These are phyloP conservation scores for Flaveria ramosissima DNA, from an alignment of 129 eudicot species.

Conservation along the genomic window DNA sequence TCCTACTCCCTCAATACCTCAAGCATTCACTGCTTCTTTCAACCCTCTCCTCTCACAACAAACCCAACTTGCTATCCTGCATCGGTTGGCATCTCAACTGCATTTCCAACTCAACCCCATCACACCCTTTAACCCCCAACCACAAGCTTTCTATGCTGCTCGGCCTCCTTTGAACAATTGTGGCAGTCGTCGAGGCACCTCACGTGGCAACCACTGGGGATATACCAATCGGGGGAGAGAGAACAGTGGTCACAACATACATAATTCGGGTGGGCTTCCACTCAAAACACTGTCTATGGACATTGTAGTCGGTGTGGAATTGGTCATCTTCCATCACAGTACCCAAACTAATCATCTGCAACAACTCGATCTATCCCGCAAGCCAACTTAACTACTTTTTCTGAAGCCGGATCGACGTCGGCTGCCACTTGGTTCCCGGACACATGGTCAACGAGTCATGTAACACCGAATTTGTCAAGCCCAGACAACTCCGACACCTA, in stretches of 20 bases:
- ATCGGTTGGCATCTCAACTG: background rate
- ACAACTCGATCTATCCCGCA: no score
- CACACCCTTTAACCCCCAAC: background rate
- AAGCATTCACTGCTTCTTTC: no score
- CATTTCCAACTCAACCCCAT: slow-evolving; percentile 6
- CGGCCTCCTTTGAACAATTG: background rate
- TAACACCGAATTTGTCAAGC: background rate
- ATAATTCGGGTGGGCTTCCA: slow-evolving; percentile 2
- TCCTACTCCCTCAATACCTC: no score
- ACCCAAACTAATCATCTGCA: no score
- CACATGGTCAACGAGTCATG: background rate
- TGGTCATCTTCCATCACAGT: no score
- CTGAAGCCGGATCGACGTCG: no score
- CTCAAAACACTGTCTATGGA: background rate
- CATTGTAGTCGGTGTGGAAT: no score
- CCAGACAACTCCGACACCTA: background rate
- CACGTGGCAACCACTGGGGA: background rate
- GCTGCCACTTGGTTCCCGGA: no score
- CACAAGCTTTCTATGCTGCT: background rate
- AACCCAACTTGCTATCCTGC: background rate
- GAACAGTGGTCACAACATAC: background rate
- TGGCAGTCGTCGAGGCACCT: background rate
- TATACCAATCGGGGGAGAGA: background rate
- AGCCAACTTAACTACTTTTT: no score
- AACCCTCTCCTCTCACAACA: no score